Evolutionary conservation across 768 basidiomycete genomes (phyloP).

Genomic region (Porphyrellus cyaneotinctus): DNA sequence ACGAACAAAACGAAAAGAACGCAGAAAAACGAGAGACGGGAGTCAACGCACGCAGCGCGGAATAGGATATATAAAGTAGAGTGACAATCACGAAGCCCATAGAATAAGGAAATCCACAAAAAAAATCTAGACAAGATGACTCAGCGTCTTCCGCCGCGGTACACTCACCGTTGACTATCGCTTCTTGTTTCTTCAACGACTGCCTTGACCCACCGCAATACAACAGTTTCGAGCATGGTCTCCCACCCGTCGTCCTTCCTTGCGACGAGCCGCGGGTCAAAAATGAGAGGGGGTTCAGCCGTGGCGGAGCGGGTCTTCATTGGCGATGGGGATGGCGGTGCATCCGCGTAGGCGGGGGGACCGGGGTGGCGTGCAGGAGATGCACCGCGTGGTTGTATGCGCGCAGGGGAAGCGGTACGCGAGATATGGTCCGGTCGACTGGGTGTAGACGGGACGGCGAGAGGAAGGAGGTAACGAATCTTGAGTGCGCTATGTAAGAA

Average conservation of each 20-base stretch:
- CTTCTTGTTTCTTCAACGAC: conserved; percentile 65
- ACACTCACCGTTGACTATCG: conserved; percentile 25
- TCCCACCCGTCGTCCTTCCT: conserved; percentile 78
- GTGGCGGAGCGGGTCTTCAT: conserved; percentile 36
- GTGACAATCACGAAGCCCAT: conserved; percentile 2
- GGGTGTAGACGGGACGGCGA: conserved; percentile 49
- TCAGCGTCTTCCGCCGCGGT: neutral
- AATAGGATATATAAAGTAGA: conserved; percentile 15
- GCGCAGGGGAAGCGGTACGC: conserved; percentile 22
- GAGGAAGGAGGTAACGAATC: conserved; percentile 72
- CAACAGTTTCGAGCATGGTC: conserved; percentile 61
- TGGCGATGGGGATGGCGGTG: conserved; percentile 31
- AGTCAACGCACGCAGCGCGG: conserved; percentile 1
- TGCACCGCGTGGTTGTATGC: conserved; percentile 14
- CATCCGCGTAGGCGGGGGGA: conserved; percentile 4
- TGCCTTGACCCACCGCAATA: conserved; percentile 63
- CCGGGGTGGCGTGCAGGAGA: conserved; percentile 23
- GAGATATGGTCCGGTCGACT: conserved; percentile 26
- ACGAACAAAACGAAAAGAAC: neutral
- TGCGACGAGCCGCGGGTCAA: conserved; percentile 74
- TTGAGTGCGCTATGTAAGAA: conserved; percentile 62
- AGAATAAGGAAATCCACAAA: conserved; percentile 7
- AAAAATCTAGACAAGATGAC: neutral
- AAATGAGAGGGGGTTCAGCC: conserved; percentile 49
- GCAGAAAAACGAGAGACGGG: neutral